phyloP scores from a whole-genome alignment of 257 asterid species.

The Nicotiana undulata region DNA sequence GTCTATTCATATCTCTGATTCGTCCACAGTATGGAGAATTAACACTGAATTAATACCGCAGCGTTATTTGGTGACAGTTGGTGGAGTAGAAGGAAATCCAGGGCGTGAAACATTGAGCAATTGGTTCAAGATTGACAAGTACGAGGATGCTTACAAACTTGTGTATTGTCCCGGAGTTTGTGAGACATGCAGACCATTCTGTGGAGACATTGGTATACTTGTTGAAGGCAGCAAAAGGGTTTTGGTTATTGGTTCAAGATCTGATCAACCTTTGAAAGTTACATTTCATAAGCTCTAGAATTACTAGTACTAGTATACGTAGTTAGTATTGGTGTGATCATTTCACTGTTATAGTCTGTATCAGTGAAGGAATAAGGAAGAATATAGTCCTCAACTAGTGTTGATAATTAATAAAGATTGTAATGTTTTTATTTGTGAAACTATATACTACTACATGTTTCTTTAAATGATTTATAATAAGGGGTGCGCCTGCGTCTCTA shows the following conservation, averaged over 20 bases:
- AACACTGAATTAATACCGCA: background rate
- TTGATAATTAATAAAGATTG: background rate
- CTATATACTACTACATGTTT: background rate
- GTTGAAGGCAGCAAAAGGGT: background rate
- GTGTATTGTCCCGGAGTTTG: conserved; percentile 15
- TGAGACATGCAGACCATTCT: background rate
- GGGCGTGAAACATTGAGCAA: background rate
- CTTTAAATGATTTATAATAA: too few species aligned
- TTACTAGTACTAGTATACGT: too few species aligned
- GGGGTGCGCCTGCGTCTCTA: too few species aligned
- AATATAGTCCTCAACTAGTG: background rate
- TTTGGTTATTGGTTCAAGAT: background rate
- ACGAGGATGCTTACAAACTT: conserved; percentile 6
- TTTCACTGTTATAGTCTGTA: background rate
- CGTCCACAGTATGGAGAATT: conserved; percentile 5
- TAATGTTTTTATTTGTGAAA: too few species aligned
- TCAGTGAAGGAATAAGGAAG: background rate
- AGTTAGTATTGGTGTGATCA: too few species aligned
- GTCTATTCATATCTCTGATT: background rate
- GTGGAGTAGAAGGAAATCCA: conserved; percentile 18
- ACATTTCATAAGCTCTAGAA: background rate
- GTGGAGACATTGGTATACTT: background rate
- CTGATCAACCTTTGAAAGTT: conserved; percentile 4
- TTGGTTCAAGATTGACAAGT: conserved; percentile 1
- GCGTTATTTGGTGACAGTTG: background rate